Evolutionary conservation across 306 rosid species (phyloP).

Genomic region (Corylus heterophylla): DNA sequence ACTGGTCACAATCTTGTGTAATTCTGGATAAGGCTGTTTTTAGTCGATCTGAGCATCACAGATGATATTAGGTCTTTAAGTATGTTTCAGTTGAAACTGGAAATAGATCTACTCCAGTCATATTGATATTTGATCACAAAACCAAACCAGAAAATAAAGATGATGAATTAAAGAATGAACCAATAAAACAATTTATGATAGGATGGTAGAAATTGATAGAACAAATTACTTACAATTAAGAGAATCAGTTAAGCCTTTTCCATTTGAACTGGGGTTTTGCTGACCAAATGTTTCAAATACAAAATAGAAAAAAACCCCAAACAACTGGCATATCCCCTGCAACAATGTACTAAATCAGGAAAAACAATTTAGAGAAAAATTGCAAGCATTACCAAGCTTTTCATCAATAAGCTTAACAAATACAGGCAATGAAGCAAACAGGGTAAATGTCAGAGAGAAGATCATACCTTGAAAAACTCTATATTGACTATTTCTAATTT

Average conservation of each 20-base stretch:
- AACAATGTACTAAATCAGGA: slow-evolving; percentile 63
- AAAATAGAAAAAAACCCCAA: slow-evolving; percentile 74
- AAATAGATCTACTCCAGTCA: slow-evolving; percentile 15
- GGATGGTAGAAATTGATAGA: not conserved
- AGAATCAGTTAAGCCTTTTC: slow-evolving; percentile 60
- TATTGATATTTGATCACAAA: not conserved
- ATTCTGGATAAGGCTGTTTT: slow-evolving; percentile 83
- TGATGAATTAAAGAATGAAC: slow-evolving; percentile 1
- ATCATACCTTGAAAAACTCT: slow-evolving; percentile 86
- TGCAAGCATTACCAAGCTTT: slow-evolving; percentile 29
- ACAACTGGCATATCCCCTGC: slow-evolving; percentile 98
- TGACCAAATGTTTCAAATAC: slow-evolving; percentile 85
- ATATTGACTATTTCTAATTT: slow-evolving; percentile 77
- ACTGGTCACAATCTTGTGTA: slow-evolving; percentile 84
- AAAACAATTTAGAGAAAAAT: slow-evolving; percentile 40
- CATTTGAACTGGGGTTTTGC: slow-evolving; percentile 63
- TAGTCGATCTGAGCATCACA: slow-evolving; percentile 70
- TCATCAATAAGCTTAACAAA: slow-evolving; percentile 22
- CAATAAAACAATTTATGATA: not conserved
- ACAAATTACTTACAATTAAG: slow-evolving; percentile 64
- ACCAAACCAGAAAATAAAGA: not conserved
- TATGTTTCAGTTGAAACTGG: slow-evolving; percentile 31
- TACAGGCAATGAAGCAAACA: slow-evolving; percentile 2
- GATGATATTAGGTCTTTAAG: slow-evolving; percentile 29
- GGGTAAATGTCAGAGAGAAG: slow-evolving; percentile 20